Conservation (phyloP, 768 basidiomycete species). For the Tubosaeta sp. region DNA sequence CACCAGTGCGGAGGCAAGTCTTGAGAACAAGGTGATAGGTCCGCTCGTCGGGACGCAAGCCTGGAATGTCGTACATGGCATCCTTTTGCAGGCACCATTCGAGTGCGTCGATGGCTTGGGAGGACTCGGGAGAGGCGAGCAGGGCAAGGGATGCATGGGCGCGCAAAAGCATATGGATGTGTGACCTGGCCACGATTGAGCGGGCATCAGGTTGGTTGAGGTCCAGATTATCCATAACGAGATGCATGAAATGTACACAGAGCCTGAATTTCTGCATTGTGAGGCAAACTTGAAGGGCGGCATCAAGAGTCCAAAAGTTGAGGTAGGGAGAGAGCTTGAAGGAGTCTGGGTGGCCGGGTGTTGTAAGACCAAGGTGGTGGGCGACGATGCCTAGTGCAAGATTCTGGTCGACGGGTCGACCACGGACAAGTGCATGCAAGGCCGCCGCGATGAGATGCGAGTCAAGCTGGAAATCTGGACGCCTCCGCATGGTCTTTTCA, state of each 20-base stretch:
- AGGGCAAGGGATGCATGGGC: conserved; percentile 43
- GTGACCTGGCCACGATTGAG: conserved; percentile 45
- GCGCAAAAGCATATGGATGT: conserved; percentile 59
- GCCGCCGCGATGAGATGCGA: conserved; percentile 47
- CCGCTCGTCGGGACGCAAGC: conserved; percentile 29
- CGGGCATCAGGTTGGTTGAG: conserved; percentile 24
- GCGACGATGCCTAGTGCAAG: conserved; percentile 61
- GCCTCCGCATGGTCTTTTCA: conserved; percentile 46
- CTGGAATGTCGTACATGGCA: conserved; percentile 41
- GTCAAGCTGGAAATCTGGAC: conserved; percentile 48
- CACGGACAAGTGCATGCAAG: conserved; percentile 52
- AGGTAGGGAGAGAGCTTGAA: conserved; percentile 40
- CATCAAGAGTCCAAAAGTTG: conserved; percentile 44
- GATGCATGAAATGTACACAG: conserved; percentile 54
- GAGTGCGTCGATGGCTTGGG: conserved; percentile 52
- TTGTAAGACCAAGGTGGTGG: conserved; percentile 59
- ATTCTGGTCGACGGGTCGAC: conserved; percentile 55
- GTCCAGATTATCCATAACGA: conserved; percentile 44
- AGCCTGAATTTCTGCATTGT: conserved; percentile 42
- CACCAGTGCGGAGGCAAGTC: conserved; percentile 58
- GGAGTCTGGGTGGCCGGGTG: conserved; percentile 40
- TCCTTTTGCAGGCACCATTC: conserved; percentile 68
- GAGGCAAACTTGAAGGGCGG: conserved; percentile 56
- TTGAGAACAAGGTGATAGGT: conserved; percentile 62
- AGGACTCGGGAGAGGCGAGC: conserved; percentile 38